Conservation (phyloP, 2,329 filamentous ascomycete genomes). For the Venturia aucupariae region DNA sequence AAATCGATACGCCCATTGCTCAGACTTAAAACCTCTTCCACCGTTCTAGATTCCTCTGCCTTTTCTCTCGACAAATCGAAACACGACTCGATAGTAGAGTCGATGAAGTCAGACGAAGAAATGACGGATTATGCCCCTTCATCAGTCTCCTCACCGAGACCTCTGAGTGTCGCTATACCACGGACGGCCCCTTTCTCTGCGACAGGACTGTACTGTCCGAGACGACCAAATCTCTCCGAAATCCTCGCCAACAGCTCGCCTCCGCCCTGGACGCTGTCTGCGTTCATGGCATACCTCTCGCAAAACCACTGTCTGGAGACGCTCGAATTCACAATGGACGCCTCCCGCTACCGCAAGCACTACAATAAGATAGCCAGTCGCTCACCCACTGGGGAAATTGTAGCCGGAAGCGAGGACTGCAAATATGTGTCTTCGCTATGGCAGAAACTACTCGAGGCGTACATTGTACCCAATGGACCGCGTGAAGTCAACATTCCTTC, state of each 20-base stretch:
- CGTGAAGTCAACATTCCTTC: constrained; percentile 87
- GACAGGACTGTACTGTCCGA: constrained; percentile 44
- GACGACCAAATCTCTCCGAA: constrained; percentile 68
- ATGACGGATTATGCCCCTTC: constrained; percentile 37
- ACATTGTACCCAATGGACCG: constrained; percentile 76
- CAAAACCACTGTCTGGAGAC: constrained; percentile 97
- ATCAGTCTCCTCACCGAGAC: constrained; percentile 30
- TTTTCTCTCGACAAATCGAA: constrained; percentile 12
- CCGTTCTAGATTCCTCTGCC: not conserved
- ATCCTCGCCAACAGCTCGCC: constrained; percentile 80
- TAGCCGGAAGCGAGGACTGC: constrained; percentile 47
- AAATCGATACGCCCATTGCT: constrained; percentile 12
- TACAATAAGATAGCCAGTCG: constrained; percentile 51
- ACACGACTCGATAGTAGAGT: constrained; percentile 23
- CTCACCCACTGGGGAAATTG: constrained; percentile 35
- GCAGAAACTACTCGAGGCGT: constrained; percentile 80
- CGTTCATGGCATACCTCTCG: constrained; percentile 93
- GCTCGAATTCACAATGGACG: constrained; percentile 91
- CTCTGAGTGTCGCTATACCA: constrained; percentile 43
- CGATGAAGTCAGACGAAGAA: constrained; percentile 38
- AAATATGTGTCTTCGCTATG: constrained; percentile 72
- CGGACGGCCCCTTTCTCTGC: constrained; percentile 23
- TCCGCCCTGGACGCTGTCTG: constrained; percentile 80
- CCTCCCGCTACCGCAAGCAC: constrained; percentile 69
- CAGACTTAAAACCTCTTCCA: constrained; percentile 8